These are phyloP conservation scores for Myxozyma neotropica DNA, from an alignment of 805 yeast species.

Conservation along the genomic window DNA sequence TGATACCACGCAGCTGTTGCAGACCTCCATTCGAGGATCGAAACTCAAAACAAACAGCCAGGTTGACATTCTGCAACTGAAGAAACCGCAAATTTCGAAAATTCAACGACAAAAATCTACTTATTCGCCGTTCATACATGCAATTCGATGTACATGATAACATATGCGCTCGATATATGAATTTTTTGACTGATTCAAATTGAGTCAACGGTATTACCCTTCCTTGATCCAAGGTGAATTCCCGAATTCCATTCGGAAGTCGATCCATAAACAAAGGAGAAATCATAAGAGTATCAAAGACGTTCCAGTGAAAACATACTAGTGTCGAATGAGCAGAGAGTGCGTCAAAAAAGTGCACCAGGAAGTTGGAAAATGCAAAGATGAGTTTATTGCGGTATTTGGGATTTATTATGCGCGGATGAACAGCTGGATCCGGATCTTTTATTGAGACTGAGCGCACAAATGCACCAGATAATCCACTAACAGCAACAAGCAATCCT, in stretches of 20 bases:
- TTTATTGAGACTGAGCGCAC: conserved; percentile 24
- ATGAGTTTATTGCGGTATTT: conserved; percentile 31
- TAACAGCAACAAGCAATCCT: conserved; percentile 10
- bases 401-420: conserved; percentile 31
- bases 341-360: conserved; percentile 16
- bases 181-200: conserved; percentile 15
- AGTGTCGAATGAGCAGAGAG: conserved; percentile 8
- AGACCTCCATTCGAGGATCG: background rate
- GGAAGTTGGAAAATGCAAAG: conserved; percentile 24
- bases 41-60: conserved; percentile 30
- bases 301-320: conserved; percentile 31
- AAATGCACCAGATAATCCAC: conserved; percentile 21
- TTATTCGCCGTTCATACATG: conserved; percentile 26
- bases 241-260: conserved; percentile 21
- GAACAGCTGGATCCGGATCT: conserved; percentile 27
- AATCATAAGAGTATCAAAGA: conserved; percentile 29
- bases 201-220: conserved; percentile 23
- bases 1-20: background rate
- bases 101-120: conserved; percentile 17
- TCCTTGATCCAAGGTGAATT: conserved; percentile 27
- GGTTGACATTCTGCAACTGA: conserved; percentile 30
- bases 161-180: conserved; percentile 31
- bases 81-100: conserved; percentile 2
- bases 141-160: conserved; percentile 30
- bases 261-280: conserved; percentile 29